Percentiles rank a stretch among this genome's conserved stretches.
Conservation (phyloP, 2,329 filamentous ascomycete genomes). For the Pseudopithomyces chartarum region DNA sequence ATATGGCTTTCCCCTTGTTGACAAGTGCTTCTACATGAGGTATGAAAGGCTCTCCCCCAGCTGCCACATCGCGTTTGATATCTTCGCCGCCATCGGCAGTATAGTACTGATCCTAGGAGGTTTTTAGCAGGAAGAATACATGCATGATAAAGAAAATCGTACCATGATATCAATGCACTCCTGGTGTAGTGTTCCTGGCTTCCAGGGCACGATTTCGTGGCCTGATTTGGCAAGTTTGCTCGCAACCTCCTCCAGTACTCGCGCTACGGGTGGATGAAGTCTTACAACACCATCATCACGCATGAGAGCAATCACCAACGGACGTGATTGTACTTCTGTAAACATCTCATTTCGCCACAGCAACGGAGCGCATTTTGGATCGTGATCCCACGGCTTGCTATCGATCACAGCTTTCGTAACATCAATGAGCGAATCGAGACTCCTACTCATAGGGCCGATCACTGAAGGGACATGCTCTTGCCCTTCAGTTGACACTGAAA, state of each 20-base stretch:
- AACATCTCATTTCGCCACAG: conserved; percentile 59
- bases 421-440: conserved; percentile 55
- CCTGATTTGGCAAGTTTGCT: conserved; percentile 52
- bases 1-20: conserved; percentile 56
- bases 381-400: conserved; percentile 58
- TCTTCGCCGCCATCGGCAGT: conserved; percentile 68
- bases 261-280: conserved; percentile 58
- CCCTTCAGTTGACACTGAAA: conserved; percentile 65
- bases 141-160: conserved; percentile 10
- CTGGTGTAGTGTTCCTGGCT: conserved; percentile 54
- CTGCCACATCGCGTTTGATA: conserved; percentile 59
- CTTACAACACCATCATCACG: conserved; percentile 60
- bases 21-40: conserved; percentile 60
- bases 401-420: conserved; percentile 56
- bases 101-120: conserved; percentile 62
- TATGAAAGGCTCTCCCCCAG: conserved; percentile 60
- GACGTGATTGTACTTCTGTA: conserved; percentile 46
- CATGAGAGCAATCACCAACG: conserved; percentile 57
- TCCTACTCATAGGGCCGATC: conserved; percentile 64
- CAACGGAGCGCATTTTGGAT: conserved; percentile 59
- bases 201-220: conserved; percentile 62
- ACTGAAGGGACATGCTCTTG: conserved; percentile 69
- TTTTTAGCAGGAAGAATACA: not conserved
- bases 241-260: conserved; percentile 50
- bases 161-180: conserved; percentile 63